A percentile compares a stretch with the other conserved stretches of the same genome.
Conservation (phyloP, 2,329 filamentous ascomycete species). For the Leptosphaerulina australis region DNA sequence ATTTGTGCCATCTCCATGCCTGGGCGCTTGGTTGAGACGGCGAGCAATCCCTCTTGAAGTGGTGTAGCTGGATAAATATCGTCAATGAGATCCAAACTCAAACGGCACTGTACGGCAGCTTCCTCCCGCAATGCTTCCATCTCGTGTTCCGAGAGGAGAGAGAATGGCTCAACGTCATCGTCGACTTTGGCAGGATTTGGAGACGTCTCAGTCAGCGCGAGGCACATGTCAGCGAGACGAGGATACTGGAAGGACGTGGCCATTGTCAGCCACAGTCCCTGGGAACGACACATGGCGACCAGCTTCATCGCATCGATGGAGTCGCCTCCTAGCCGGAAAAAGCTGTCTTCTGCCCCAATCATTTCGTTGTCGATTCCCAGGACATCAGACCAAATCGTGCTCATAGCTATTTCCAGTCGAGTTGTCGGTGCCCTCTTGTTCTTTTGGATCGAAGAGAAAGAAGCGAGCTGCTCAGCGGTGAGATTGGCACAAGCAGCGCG, state of each 20-base stretch:
- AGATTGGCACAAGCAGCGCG: constrained; percentile 27
- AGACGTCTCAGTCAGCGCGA: background rate
- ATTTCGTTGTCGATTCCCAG: constrained; percentile 22
- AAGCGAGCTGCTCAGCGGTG: constrained; percentile 4
- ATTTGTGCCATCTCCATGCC: constrained; percentile 61
- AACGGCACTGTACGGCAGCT: no score
- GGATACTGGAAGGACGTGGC: background rate
- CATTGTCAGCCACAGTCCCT: background rate
- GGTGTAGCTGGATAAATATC: constrained; percentile 6
- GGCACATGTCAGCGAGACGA: background rate
- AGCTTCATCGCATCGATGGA: constrained; percentile 18
- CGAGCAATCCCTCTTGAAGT: constrained; percentile 62
- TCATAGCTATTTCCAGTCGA: background rate
- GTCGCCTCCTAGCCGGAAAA: constrained; percentile 23
- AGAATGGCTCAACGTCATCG: background rate
- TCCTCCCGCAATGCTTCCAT: no score
- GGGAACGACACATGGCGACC: background rate
- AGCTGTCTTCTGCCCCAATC: constrained; percentile 12
- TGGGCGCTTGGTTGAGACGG: constrained; percentile 58
- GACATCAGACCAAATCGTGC: background rate
- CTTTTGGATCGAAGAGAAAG: background rate
- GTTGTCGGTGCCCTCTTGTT: constrained; percentile 18
- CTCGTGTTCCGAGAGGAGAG: background rate
- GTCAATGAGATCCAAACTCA: no score
- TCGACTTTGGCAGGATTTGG: background rate